Percentiles rank a stretch among this genome's conserved stretches.
Conservation (phyloP, 345 rosid species). For the Alliaria petiolata region DNA sequence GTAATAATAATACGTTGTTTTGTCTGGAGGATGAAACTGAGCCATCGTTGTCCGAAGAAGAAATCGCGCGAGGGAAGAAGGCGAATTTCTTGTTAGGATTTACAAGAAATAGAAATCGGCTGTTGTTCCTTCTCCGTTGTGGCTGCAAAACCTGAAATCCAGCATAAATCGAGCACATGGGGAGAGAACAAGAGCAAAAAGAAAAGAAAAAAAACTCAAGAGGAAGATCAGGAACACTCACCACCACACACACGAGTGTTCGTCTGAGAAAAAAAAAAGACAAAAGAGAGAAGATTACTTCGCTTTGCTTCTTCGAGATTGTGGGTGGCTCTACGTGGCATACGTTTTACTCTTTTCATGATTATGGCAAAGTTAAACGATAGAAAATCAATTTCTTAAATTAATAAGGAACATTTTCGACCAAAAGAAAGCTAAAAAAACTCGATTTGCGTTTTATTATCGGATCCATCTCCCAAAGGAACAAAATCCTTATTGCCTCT, state of each 20-base stretch:
- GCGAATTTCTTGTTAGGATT: conserved; percentile 25
- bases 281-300: background rate
- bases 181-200: background rate
- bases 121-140: conserved; percentile 34
- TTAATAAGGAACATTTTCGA: background rate
- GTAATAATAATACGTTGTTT: conserved; percentile 35
- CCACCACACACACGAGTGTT: conserved; percentile 26
- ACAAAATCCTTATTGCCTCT: background rate
- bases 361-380: no score
- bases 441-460: background rate
- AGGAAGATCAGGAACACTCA: conserved; percentile 5
- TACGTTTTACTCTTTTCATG: background rate
- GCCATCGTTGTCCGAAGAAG: conserved; percentile 44
- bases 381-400: no score
- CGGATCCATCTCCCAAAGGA: no score
- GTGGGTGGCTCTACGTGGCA: background rate
- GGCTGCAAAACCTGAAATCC: conserved; percentile 33
- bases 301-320: background rate
- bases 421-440: background rate
- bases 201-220: background rate
- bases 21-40: conserved; percentile 39
- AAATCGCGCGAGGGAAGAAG: conserved; percentile 36
- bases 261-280: background rate
- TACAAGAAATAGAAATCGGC: background rate
- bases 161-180: conserved; percentile 37